A percentile compares a stretch with the other conserved stretches of the same genome.
Evolutionary conservation across 768 basidiomycete genomes (phyloP).

Genomic region (Kwoniella bestiolae): DNA sequence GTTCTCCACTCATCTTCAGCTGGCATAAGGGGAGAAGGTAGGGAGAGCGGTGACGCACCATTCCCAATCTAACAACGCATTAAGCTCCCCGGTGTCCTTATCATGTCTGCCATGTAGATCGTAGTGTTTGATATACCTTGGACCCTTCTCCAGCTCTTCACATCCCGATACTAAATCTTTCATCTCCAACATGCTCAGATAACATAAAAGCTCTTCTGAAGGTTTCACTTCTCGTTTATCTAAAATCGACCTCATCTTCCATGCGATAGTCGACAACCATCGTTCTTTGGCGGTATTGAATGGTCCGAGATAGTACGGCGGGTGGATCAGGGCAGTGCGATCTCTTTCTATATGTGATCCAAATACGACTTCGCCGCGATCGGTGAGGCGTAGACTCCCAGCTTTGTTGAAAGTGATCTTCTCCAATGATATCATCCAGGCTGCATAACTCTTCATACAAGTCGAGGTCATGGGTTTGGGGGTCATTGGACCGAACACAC

Average conservation of each 20-base stretch:
- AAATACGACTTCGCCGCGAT: not conserved
- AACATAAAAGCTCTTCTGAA: not conserved
- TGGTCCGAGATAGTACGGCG: not conserved
- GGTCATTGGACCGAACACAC: not conserved
- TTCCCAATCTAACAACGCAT: slow-evolving; percentile 56
- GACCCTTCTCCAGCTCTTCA: slow-evolving; percentile 12
- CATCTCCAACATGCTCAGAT: slow-evolving; percentile 19
- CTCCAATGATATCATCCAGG: slow-evolving; percentile 13
- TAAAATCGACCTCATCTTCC: slow-evolving; percentile 1
- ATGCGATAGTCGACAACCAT: slow-evolving; percentile 18
- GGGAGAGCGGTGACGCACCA: slow-evolving; percentile 22
- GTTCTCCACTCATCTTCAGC: too few species aligned
- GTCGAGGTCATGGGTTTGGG: not conserved
- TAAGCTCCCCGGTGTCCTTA: slow-evolving; percentile 32
- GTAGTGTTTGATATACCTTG: slow-evolving; percentile 38
- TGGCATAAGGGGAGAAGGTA: not conserved
- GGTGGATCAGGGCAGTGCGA: not conserved
- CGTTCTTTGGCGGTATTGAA: slow-evolving; percentile 12
- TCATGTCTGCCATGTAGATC: slow-evolving; percentile 50
- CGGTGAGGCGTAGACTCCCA: slow-evolving; percentile 10
- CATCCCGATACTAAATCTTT: slow-evolving; percentile 12
- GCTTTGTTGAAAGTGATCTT: slow-evolving; percentile 7
- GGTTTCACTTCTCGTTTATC: slow-evolving; percentile 1
- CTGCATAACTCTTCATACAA: slow-evolving; percentile 6
- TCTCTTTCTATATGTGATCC: not conserved